Base-by-base conservation (phyloP, 192 early-diverging fungal genomes). In the Backusella luteola region DNA sequence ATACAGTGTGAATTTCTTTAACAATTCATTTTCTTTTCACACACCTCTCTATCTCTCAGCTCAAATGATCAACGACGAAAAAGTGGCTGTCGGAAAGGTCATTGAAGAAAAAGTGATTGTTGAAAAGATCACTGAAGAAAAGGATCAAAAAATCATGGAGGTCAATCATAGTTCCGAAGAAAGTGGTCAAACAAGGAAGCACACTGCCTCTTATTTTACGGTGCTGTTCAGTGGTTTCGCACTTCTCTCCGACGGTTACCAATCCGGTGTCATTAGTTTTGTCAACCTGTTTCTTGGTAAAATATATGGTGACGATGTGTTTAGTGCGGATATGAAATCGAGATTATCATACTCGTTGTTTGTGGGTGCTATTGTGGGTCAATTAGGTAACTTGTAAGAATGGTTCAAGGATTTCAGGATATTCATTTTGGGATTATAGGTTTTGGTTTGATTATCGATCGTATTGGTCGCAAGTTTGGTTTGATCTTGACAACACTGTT, bases 171-270 rank as follows among this genome's bases (percentile, higher is more conserved):
- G 14, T 26, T 3, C 12, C 14, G 11, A 68, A 36, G 70, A 34
- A 12, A 3, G 12, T 34, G 21, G 21, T 59, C 53, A 59, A 59
- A 59, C 21, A 59, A 59, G 7, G n/a, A 52, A 11, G 6, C 6
- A 9, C 1, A 4, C 8, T 8, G 38, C 80, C 6, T 74, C 80
- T 21, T 71, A 72, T 52, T 81, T 77, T 56, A 81, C 69, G 34
- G 73, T 77, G 14, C 1, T 84, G 8, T 84, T 77, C 21, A 73
- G 76, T 71, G 83, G 81, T 15, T 75, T 83, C 49, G 87, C 87
- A 0, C 76, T 89, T 17, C 66, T 87, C 36, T 87, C 86, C 0
- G 86, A 87, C 83, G 87, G 87, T 32, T 89, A 89, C 70, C 87
- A 89, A 49, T 84, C 83, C 53, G 85, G 85, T 71, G 81, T 89